phyloP scores from a whole-genome alignment of 331 rosid species.

The Dryas integrifolia region DNA sequence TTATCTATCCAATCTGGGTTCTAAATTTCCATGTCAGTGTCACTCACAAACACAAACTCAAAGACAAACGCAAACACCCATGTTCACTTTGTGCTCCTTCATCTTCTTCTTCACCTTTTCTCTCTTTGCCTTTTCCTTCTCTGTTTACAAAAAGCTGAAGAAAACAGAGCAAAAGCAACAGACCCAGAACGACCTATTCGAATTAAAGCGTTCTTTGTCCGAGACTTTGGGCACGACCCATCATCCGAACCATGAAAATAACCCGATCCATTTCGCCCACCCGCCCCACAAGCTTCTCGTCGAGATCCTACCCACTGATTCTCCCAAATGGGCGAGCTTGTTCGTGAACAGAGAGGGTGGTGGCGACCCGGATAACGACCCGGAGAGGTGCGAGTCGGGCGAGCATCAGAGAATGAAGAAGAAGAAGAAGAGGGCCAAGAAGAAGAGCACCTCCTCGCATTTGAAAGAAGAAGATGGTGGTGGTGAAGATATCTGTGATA shows the following conservation, averaged over 20 bases:
- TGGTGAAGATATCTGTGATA: constrained; percentile 17
- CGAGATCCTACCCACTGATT: constrained; percentile 49
- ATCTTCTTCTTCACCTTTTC: constrained; percentile 28
- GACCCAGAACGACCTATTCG: constrained; percentile 22
- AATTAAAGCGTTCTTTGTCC: constrained; percentile 21
- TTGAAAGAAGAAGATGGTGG: constrained; percentile 31
- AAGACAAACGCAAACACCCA: constrained; percentile 33
- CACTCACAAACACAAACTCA: neutral
- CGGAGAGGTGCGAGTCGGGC: constrained; percentile 24
- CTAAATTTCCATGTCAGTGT: constrained; percentile 26
- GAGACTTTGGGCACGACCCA: neutral
- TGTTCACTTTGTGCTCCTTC: constrained; percentile 33
- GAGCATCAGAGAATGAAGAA: constrained; percentile 41
- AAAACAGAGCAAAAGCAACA: constrained; percentile 28
- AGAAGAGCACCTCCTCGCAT: constrained; percentile 36
- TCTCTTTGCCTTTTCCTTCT: constrained; percentile 29
- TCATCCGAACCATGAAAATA: constrained; percentile 10
- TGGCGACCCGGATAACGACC: constrained; percentile 23
- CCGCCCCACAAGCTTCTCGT: constrained; percentile 36
- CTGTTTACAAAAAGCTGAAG: constrained; percentile 29
- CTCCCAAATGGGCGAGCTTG: constrained; percentile 49
- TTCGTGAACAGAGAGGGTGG: constrained; percentile 21
- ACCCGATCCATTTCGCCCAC: constrained; percentile 34
- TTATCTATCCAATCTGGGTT: constrained; percentile 20
- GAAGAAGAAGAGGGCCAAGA: constrained; percentile 63